phyloP scores from a whole-genome alignment of 2,329 filamentous ascomycete species.

The Pseudocercospora fijiensis region DNA sequence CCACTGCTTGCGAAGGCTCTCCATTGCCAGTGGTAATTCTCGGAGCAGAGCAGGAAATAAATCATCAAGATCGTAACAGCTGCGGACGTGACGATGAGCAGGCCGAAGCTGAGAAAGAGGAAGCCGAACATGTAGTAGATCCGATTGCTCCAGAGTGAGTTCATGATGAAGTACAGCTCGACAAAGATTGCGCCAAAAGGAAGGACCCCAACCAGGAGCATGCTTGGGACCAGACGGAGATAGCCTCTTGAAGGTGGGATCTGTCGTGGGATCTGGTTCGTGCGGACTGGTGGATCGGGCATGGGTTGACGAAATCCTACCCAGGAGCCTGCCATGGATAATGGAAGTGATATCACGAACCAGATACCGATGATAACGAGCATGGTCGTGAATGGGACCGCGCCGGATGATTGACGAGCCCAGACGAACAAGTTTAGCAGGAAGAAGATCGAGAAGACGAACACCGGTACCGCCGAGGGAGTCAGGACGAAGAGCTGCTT shows the following conservation, averaged over 20 bases:
- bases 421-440: constrained; percentile 94
- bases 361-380: constrained; percentile 88
- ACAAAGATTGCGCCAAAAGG: constrained; percentile 97
- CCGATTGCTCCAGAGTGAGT: constrained; percentile 95
- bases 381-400: constrained; percentile 96
- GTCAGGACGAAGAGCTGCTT: constrained; percentile 90
- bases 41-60: constrained; percentile 91
- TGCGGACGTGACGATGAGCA: constrained; percentile 95
- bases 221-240: constrained; percentile 81
- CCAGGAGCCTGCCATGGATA: constrained; percentile 89
- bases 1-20: constrained; percentile 88
- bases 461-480: constrained; percentile 76
- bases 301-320: constrained; percentile 73
- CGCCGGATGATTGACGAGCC: constrained; percentile 87
- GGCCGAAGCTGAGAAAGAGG: constrained; percentile 92
- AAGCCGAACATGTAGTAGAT: constrained; percentile 99
- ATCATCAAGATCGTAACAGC: constrained; percentile 91
- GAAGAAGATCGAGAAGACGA: constrained; percentile 89
- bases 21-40: constrained; percentile 99
- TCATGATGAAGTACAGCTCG: constrained; percentile 99
- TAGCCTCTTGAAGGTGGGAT: constrained; percentile 83
- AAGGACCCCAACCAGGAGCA: constrained; percentile 86
- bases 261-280: constrained; percentile 96
- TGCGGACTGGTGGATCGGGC: constrained; percentile 79
- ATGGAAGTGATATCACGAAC: constrained; percentile 93